These are phyloP conservation scores for Aspergillus tanneri DNA, from an alignment of 2,329 filamentous ascomycete genomes.

Conservation along the genomic window DNA sequence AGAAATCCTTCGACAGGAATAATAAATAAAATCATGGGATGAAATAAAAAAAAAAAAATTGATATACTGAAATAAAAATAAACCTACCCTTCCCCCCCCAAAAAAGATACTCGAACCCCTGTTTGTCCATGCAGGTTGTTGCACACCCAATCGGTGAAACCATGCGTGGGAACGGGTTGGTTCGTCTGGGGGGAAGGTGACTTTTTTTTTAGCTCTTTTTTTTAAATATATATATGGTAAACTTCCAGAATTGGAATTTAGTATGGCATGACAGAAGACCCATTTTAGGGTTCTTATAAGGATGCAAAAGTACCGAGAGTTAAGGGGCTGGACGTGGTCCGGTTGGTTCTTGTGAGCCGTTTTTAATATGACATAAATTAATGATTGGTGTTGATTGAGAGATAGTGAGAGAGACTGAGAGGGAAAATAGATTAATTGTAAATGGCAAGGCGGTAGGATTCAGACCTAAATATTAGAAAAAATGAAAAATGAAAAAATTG, in stretches of 20 bases:
- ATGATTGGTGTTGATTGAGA: not conserved
- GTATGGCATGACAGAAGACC: not conserved
- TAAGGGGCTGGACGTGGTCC: slow-evolving; percentile 3
- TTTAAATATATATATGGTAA: not conserved
- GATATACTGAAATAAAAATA: too few relatives aligned
- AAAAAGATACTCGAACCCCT: slow-evolving; percentile 17
- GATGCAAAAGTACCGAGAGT: slow-evolving; percentile 3
- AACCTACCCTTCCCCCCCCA: too few relatives aligned
- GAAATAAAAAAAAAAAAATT: not conserved
- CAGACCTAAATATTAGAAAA: not conserved
- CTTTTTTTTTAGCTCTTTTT: not conserved
- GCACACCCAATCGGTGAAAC: slow-evolving; percentile 8
- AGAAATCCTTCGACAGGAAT: not conserved
- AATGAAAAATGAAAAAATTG: not conserved
- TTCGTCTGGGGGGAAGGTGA: too few relatives aligned
- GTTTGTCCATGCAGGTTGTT: slow-evolving; percentile 17
- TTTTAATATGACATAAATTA: slow-evolving; percentile 9
- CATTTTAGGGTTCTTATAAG: not conserved
- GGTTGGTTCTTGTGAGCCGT: slow-evolving; percentile 1
- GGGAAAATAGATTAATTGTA: not conserved
- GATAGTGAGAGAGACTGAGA: not conserved
- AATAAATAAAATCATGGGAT: not conserved
- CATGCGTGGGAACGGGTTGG: not conserved
- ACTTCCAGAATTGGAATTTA: not conserved
- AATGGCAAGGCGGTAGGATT: not conserved